These are phyloP conservation scores for Trypanosoma theileri DNA, from an alignment of 208 protist genomes.

Conservation along the genomic window DNA sequence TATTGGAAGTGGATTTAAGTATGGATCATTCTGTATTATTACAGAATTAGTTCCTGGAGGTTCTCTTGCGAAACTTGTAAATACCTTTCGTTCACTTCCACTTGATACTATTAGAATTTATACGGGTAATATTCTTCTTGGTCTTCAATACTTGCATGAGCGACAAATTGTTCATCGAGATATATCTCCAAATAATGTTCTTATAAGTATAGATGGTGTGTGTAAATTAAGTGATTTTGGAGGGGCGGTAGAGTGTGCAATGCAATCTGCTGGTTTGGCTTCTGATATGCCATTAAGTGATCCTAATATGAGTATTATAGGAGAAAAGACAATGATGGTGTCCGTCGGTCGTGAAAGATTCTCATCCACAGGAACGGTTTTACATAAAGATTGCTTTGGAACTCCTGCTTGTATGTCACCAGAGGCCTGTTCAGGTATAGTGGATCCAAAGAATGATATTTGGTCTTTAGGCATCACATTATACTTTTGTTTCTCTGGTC, in stretches of 20 bases:
- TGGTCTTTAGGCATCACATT: slow-evolving; percentile 78
- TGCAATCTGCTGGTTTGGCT: slow-evolving; percentile 9
- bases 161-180: slow-evolving; percentile 70
- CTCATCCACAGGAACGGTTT: background rate
- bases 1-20: slow-evolving; percentile 42
- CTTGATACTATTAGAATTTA: slow-evolving; percentile 47
- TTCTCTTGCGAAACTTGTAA: slow-evolving; percentile 51
- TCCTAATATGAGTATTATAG: background rate
- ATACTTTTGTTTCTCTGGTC: slow-evolving; percentile 64
- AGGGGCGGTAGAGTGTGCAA: slow-evolving; percentile 32
- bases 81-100: slow-evolving; percentile 48
- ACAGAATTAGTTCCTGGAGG: slow-evolving; percentile 73
- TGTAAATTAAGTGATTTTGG: slow-evolving; percentile 86
- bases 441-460: slow-evolving; percentile 69
- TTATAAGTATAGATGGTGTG: slow-evolving; percentile 65
- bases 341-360: background rate
- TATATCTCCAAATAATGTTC: slow-evolving; percentile 74
- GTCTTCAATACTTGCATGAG: slow-evolving; percentile 68
- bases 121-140: slow-evolving; percentile 49
- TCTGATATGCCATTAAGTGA: background rate
- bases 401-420: slow-evolving; percentile 84
- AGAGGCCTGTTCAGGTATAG: slow-evolving; percentile 60
- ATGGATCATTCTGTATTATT: slow-evolving; percentile 48
- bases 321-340: background rate
- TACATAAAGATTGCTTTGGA: slow-evolving; percentile 36